Percentiles rank a stretch among this genome's conserved stretches.
These are phyloP conservation scores for Nepenthes gracilis DNA, from an alignment of 148 eudicot species.

Conservation along the genomic window DNA sequence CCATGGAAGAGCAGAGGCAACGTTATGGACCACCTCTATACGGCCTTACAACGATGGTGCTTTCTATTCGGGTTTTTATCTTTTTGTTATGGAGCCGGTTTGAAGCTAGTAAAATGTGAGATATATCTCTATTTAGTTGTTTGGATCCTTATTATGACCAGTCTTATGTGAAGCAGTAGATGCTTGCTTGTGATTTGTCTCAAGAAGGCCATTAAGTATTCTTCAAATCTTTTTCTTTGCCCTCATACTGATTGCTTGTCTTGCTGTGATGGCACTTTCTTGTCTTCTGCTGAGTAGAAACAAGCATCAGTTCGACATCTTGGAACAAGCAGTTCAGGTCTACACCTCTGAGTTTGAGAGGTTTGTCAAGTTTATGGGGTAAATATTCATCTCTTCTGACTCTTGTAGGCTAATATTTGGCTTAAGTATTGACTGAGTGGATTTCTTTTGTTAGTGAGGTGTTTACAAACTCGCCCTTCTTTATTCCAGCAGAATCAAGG, in stretches of 20 bases:
- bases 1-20: slow-evolving; percentile 98
- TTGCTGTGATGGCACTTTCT: slow-evolving; percentile 8
- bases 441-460: slow-evolving; percentile 58
- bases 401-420: neutral
- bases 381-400: slow-evolving; percentile 8
- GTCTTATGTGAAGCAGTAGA: no score
- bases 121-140: slow-evolving; percentile 6
- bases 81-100: slow-evolving; percentile 49
- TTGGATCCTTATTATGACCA: no score
- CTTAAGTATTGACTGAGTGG: slow-evolving; percentile 9
- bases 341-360: slow-evolving; percentile 86
- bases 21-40: slow-evolving; percentile 98
- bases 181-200: no score
- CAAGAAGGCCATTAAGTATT: no score
- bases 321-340: slow-evolving; percentile 53
- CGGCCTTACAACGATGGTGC: slow-evolving; percentile 79
- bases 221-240: neutral
- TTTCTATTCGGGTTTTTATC: slow-evolving; percentile 54
- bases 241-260: neutral
- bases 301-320: slow-evolving; percentile 35
- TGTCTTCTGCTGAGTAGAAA: slow-evolving; percentile 28
- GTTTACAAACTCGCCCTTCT: slow-evolving; percentile 91
- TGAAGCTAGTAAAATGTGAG: slow-evolving; percentile 69
- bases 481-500: slow-evolving; percentile 87
- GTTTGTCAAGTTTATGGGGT: slow-evolving; percentile 76